Evolutionary conservation across 176 grass and related monocot genomes (phyloP).

Genomic region (Leersia perrieri): DNA sequence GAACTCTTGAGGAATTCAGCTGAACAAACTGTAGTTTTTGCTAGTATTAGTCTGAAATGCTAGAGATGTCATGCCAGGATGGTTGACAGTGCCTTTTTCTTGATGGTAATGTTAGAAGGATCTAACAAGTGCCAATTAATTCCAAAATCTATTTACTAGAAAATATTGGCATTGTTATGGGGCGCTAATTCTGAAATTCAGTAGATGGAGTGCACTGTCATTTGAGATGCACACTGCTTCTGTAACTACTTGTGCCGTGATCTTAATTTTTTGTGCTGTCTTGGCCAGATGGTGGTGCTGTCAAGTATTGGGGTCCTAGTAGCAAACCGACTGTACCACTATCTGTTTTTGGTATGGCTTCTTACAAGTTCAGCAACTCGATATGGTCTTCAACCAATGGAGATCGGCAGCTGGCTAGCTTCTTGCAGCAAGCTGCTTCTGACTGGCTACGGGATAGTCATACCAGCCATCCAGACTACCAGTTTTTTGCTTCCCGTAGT

Average conservation of each 20-base stretch:
- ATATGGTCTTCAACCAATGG: conserved; percentile 42
- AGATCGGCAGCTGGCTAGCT: conserved; percentile 38
- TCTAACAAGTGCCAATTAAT: background rate
- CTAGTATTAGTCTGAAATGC: background rate
- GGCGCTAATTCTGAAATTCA: background rate
- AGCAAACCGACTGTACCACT: conserved; percentile 27
- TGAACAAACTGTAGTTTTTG: background rate
- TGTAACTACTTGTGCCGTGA: background rate
- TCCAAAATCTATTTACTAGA: background rate
- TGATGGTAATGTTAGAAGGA: background rate
- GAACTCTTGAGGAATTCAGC: background rate
- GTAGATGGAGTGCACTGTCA: too few species aligned
- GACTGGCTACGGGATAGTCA: conserved; percentile 34
- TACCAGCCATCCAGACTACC: conserved; percentile 49
- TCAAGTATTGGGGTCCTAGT: conserved; percentile 15
- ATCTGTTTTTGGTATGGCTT: conserved; percentile 49
- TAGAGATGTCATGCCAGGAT: background rate
- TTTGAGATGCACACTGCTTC: background rate
- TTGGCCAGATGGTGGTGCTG: conserved; percentile 25
- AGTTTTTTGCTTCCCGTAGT: conserved; percentile 46
- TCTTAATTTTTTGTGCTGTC: background rate
- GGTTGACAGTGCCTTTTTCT: background rate
- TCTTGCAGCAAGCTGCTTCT: conserved; percentile 43
- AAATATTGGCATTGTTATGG: background rate
- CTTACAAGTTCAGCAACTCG: conserved; percentile 53